phyloP scores from a whole-genome alignment of 352 stramenopile genomes.

The Phytophthora pinifolia region DNA sequence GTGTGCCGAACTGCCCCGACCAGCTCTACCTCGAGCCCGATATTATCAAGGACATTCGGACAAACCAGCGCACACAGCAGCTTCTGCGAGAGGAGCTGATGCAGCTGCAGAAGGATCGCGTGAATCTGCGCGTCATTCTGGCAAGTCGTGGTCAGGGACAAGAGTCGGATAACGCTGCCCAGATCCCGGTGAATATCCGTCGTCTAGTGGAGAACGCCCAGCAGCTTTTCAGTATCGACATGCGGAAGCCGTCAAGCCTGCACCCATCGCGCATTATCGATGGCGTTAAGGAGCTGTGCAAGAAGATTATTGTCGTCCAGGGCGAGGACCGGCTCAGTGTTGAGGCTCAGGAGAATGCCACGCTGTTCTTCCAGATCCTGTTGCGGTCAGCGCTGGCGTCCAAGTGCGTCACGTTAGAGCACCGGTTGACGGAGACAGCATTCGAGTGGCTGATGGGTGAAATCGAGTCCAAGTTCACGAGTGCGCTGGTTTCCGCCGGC shows the following conservation, averaged over 20 bases:
- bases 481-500: conserved; percentile 94
- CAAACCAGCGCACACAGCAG: conserved; percentile 93
- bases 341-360: conserved; percentile 98
- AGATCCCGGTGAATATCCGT: conserved; percentile 93
- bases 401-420: conserved; percentile 97
- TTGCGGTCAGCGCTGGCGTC: conserved; percentile 94
- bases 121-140: conserved; percentile 94
- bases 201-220: conserved; percentile 97
- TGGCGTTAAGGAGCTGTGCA: conserved; percentile 92
- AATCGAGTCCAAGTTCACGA: conserved; percentile 97
- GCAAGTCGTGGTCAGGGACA: conserved; percentile 94
- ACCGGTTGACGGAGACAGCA: conserved; percentile 94
- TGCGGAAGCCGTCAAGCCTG: conserved; percentile 91
- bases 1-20: conserved; percentile 78
- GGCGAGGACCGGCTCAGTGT: conserved; percentile 94
- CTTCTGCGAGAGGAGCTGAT: conserved; percentile 94
- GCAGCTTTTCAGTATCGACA: conserved; percentile 93
- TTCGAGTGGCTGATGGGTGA: conserved; percentile 96
- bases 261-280: conserved; percentile 90
- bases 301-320: conserved; percentile 95
- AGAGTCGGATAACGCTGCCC: conserved; percentile 88
- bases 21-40: conserved; percentile 84
- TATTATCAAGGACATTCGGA: conserved; percentile 91
- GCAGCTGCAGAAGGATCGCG: conserved; percentile 94
- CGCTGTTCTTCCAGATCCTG: conserved; percentile 97